Evolutionary conservation across 1,139 yeast genomes (phyloP), one percentile per base, ranked within the genome.

Genomic region (Wickerhamomyces sp.): DNA sequence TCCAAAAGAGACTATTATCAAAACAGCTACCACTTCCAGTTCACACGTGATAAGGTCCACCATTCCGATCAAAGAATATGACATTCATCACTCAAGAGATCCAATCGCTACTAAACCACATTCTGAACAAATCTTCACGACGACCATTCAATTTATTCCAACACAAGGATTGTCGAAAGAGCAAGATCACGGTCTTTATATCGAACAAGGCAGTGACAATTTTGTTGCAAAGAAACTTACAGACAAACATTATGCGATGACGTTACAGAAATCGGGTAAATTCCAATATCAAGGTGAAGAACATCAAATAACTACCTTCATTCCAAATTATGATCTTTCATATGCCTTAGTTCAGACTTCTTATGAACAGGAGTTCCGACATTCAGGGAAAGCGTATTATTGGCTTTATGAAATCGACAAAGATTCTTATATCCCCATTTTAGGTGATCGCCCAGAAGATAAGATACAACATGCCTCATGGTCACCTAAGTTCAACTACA

Each of bases 401-500:
- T 90, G 94, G 88, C 41, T 84, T 3, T 64, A 68, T 39, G 76
- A 81, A 45, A 48, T 72, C 7, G 55, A 46, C 0, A 55, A 66
- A 0, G 62, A 67, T 9, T 46, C 49, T 2, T 60, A 68, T 20
- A 55, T 51, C 7, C 83, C 87, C 0, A 56, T 83, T 12, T 29
- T 51, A 4, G 46, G 58, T 3, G 50, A 52, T 10, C 49, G 44
- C 2, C 52, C 68, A 51, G 50, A 56, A 8, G 46, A 42, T 1
- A 53, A 50, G 20, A 44, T 74, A 13, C 60, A 70, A 7, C 76
- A 80, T 44, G 90, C 86, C 0, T 65, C 71, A 22, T 89, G 94
- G 76, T 81, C 95, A 0, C 96, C 96, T 1, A 63, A 68, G 4
- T 87, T 88, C 17, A 71, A 70, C 29, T 68, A 70, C 43, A 61